Percentiles rank a stretch among this genome's conserved stretches.
phyloP scores from a whole-genome alignment of 768 basidiomycete species.

The Podaxis sp. region DNA sequence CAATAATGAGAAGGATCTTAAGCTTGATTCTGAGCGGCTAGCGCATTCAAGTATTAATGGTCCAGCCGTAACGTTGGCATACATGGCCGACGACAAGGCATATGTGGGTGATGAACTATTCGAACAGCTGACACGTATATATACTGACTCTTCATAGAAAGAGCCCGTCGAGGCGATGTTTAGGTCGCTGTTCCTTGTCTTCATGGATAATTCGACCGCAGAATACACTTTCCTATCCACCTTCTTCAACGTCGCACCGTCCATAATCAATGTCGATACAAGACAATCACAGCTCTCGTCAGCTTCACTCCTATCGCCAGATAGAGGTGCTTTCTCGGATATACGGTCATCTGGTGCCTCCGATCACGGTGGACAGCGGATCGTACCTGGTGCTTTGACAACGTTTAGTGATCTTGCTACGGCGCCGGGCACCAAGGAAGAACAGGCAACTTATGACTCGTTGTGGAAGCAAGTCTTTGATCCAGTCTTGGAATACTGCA shows the following conservation, averaged over 20 bases:
- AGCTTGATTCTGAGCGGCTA: conserved; percentile 57
- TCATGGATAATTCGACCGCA: conserved; percentile 92
- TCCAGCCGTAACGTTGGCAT: conserved; percentile 77
- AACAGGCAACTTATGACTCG: conserved; percentile 55
- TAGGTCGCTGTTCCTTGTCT: conserved; percentile 83
- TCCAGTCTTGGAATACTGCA: conserved; percentile 83
- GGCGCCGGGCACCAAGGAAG: conserved; percentile 50
- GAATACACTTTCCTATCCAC: conserved; percentile 86
- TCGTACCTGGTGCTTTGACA: conserved; percentile 31
- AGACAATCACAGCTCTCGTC: conserved; percentile 37
- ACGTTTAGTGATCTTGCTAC: conserved; percentile 35
- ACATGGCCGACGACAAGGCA: conserved; percentile 85
- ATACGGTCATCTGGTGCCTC: conserved; percentile 46
- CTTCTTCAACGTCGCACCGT: conserved; percentile 65
- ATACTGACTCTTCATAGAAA: conserved; percentile 48
- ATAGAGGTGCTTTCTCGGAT: conserved; percentile 37
- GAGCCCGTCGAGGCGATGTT: conserved; percentile 81
- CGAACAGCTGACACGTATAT: neutral
- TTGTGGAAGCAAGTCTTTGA: conserved; percentile 95
- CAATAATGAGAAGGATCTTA: conserved; percentile 40
- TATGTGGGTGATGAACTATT: conserved; percentile 57
- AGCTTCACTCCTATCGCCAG: conserved; percentile 42
- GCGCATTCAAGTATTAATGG: conserved; percentile 75
- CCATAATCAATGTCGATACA: conserved; percentile 33
- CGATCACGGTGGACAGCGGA: conserved; percentile 44